phyloP scores from a whole-genome alignment of 2,329 filamentous ascomycete species.

The Fusarium sp. region DNA sequence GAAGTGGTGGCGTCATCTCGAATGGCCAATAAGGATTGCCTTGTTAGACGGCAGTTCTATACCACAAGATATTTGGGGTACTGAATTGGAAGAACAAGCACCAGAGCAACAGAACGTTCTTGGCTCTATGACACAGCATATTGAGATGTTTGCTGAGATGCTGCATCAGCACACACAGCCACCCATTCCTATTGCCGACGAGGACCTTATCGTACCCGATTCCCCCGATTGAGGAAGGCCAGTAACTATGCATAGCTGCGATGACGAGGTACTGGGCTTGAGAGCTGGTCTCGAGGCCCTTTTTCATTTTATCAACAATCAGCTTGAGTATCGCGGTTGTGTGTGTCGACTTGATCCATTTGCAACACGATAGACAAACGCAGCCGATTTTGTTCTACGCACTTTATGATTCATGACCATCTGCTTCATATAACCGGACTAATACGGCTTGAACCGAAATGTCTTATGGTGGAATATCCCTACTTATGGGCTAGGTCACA shows the following conservation, averaged over 20 bases:
- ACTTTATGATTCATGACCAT: constrained; percentile 16
- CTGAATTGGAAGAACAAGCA: constrained; percentile 60
- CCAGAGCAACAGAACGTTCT: constrained; percentile 51
- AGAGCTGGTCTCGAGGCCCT: constrained; percentile 36
- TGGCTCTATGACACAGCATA: constrained; percentile 55
- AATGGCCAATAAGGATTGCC: constrained; percentile 71
- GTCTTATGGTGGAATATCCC: not conserved
- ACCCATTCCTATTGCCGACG: constrained; percentile 48
- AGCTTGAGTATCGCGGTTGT: constrained; percentile 11
- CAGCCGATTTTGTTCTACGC: not conserved
- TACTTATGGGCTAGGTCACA: not conserved
- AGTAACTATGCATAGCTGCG: not conserved
- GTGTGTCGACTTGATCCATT: not conserved
- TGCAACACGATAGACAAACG: not conserved
- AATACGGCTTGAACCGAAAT: not conserved
- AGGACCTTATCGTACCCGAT: constrained; percentile 49
- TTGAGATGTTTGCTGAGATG: constrained; percentile 56
- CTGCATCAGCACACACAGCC: constrained; percentile 49
- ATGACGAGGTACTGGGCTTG: constrained; percentile 7
- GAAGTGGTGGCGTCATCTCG: constrained; percentile 70
- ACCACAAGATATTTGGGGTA: constrained; percentile 68
- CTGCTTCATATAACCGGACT: not conserved
- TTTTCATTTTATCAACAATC: constrained; percentile 1
- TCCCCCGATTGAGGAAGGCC: constrained; percentile 50
- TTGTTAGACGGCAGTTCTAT: constrained; percentile 66